phyloP scores from a whole-genome alignment of 768 basidiomycete genomes.

The Mycena chlorophos region DNA sequence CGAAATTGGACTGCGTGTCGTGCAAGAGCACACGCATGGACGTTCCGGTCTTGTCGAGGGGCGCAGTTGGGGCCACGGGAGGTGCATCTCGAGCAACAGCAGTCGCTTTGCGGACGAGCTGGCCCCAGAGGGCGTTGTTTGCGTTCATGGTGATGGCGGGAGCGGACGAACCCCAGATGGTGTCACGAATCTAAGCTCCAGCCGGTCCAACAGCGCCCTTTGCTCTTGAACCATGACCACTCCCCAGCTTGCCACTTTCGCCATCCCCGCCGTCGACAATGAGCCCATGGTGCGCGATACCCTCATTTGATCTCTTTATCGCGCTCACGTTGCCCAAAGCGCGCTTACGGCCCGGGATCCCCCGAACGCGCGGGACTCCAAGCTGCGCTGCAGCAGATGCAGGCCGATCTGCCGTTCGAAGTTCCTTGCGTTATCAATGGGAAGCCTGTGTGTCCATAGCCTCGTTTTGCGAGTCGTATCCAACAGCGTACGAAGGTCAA shows the following conservation, averaged over 20 bases:
- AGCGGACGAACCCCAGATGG: background rate
- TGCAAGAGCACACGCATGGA: constrained; percentile 73
- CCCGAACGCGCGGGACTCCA: constrained; percentile 72
- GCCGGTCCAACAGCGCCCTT: background rate
- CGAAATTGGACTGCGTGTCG: constrained; percentile 71
- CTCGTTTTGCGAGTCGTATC: background rate
- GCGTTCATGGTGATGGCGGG: background rate
- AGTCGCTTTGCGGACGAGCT: constrained; percentile 50
- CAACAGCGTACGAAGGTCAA: constrained; percentile 53
- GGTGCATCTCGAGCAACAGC: constrained; percentile 26
- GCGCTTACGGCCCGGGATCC: constrained; percentile 76
- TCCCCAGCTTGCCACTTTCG: constrained; percentile 83
- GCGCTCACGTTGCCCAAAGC: constrained; percentile 42
- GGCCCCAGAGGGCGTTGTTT: constrained; percentile 50
- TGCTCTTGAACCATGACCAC: constrained; percentile 51
- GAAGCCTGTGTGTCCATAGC: constrained; percentile 57
- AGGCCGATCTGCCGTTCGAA: constrained; percentile 82
- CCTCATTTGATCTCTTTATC: background rate
- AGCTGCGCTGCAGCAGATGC: constrained; percentile 76
- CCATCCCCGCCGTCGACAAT: constrained; percentile 83
- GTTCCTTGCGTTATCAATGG: constrained; percentile 94
- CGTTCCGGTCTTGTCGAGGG: constrained; percentile 65
- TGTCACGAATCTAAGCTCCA: constrained; percentile 2
- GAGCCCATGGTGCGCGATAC: constrained; percentile 78
- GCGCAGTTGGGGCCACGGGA: constrained; percentile 44